phyloP scores from a whole-genome alignment of 1,139 yeast species.

The Dujonia santamariae region DNA sequence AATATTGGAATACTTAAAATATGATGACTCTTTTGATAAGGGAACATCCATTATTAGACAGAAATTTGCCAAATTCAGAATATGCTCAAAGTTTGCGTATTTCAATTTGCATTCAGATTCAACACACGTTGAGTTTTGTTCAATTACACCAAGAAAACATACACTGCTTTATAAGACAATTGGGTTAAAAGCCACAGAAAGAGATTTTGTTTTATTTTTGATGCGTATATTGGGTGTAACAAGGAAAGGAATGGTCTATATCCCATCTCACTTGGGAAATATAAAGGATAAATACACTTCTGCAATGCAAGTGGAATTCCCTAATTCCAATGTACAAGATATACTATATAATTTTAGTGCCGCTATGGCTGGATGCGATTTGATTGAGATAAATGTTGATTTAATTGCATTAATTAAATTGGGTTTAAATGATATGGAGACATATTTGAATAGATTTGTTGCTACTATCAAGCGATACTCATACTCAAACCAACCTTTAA shows the following conservation, averaged over 20 bases:
- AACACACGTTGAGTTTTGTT: conserved; percentile 5
- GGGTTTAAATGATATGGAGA: conserved; percentile 5
- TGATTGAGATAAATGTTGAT: conserved; percentile 12
- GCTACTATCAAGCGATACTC: conserved; percentile 10
- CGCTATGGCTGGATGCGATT: conserved; percentile 12
- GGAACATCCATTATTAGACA: conserved; percentile 11
- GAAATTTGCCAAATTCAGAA: conserved; percentile 9
- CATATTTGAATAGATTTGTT: conserved; percentile 9
- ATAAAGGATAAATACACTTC: conserved; percentile 6
- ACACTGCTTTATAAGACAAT: background rate
- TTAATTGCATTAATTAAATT: conserved; percentile 10
- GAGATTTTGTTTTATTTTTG: conserved; percentile 11
- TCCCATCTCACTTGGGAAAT: background rate
- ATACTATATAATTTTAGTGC: conserved; percentile 4
- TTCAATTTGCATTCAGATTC: conserved; percentile 12
- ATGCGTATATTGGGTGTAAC: background rate
- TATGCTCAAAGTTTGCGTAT: conserved; percentile 12
- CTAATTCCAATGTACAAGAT: conserved; percentile 4
- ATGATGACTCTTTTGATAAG: conserved; percentile 9
- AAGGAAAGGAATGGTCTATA: background rate
- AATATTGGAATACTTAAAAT: conserved; percentile 10
- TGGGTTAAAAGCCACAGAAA: conserved; percentile 12
- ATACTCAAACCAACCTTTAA: background rate
- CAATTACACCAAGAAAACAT: conserved; percentile 5
- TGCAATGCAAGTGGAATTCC: conserved; percentile 10